A percentile compares a stretch with the other conserved stretches of the same genome.
These are phyloP conservation scores for Tolypocladium tropicale DNA, from an alignment of 2,329 filamentous ascomycete species.

Conservation along the genomic window DNA sequence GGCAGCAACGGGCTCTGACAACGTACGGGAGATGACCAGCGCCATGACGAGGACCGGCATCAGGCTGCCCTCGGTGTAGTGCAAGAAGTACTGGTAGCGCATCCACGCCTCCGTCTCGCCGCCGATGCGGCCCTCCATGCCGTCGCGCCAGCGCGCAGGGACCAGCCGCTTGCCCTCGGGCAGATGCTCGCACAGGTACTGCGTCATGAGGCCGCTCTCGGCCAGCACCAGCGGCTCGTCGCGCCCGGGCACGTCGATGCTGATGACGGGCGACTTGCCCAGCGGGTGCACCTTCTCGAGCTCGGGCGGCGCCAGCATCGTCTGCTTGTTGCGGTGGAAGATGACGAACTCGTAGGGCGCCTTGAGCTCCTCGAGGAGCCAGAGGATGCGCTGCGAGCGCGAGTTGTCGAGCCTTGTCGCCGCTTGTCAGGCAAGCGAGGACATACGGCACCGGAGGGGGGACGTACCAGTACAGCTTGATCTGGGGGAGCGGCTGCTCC, in stretches of 20 bases:
- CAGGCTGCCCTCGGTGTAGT: conserved; percentile 77
- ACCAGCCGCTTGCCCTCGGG: conserved; percentile 33
- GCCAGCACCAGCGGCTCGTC: conserved; percentile 54
- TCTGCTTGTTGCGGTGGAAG: conserved; percentile 56
- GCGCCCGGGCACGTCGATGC: conserved; percentile 38
- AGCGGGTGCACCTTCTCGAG: conserved; percentile 72
- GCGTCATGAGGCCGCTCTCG: conserved; percentile 71
- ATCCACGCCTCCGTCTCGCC: conserved; percentile 53
- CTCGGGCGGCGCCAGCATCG: conserved; percentile 62
- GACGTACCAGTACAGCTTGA: conserved; percentile 53
- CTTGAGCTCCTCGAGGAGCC: conserved; percentile 76
- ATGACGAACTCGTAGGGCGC: conserved; percentile 71
- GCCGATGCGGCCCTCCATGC: conserved; percentile 44
- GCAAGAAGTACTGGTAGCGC: conserved; percentile 59
- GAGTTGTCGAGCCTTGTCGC: conserved; percentile 65
- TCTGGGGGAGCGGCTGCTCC: conserved; percentile 30
- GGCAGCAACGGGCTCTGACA: neutral
- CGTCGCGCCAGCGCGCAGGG: conserved; percentile 44
- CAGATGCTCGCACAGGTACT: conserved; percentile 68
- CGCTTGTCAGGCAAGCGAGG: too few relatives aligned
- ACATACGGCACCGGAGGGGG: conserved; percentile 4
- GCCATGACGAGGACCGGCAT: conserved; percentile 61
- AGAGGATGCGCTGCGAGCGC: conserved; percentile 72
- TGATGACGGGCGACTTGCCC: conserved; percentile 76
- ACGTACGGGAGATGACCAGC: conserved; percentile 46